Conservation (phyloP, 2,329 filamentous ascomycete species). For the Aspergillus sclerotialis region DNA sequence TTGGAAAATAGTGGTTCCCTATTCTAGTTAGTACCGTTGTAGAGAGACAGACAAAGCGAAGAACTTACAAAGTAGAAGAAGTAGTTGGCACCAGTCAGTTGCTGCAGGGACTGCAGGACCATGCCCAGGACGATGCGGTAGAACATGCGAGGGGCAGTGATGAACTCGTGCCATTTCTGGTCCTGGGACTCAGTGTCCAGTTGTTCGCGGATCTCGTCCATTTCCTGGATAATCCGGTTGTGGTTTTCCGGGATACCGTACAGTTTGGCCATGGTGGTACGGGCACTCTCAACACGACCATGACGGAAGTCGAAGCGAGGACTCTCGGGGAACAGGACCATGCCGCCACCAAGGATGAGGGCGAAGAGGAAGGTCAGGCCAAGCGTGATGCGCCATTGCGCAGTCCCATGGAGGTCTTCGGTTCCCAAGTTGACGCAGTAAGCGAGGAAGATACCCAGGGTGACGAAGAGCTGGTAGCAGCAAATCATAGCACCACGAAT, state of each 20-base stretch:
- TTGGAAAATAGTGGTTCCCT: slow-evolving; percentile 46
- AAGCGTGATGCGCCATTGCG: slow-evolving; percentile 46
- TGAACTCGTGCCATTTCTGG: slow-evolving; percentile 34
- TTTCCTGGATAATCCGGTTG: slow-evolving; percentile 45
- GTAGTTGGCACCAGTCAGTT: slow-evolving; percentile 41
- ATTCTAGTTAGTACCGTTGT: slow-evolving; percentile 15
- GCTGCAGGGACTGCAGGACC: slow-evolving; percentile 37
- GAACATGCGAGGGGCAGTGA: slow-evolving; percentile 40
- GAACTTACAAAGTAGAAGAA: slow-evolving; percentile 53
- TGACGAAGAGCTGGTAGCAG: slow-evolving; percentile 44
- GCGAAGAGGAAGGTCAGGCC: slow-evolving; percentile 54
- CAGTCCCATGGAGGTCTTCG: slow-evolving; percentile 31
- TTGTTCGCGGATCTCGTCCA: slow-evolving; percentile 51
- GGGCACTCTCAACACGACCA: slow-evolving; percentile 46
- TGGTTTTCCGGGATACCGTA: slow-evolving; percentile 51
- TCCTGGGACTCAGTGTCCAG: slow-evolving; percentile 45
- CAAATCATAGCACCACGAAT: slow-evolving; percentile 42
- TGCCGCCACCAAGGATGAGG: slow-evolving; percentile 48
- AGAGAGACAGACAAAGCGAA: too few species aligned
- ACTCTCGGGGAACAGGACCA: slow-evolving; percentile 50
- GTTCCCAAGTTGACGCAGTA: slow-evolving; percentile 42
- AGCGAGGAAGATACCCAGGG: slow-evolving; percentile 40
- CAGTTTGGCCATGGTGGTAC: slow-evolving; percentile 46
- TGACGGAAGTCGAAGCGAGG: slow-evolving; percentile 53
- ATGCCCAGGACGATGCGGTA: slow-evolving; percentile 39